Percentiles rank a stretch among this genome's conserved stretches.
Evolutionary conservation across 208 protist genomes (phyloP).

Genomic region (Acanthamoeba lenticulata): DNA sequence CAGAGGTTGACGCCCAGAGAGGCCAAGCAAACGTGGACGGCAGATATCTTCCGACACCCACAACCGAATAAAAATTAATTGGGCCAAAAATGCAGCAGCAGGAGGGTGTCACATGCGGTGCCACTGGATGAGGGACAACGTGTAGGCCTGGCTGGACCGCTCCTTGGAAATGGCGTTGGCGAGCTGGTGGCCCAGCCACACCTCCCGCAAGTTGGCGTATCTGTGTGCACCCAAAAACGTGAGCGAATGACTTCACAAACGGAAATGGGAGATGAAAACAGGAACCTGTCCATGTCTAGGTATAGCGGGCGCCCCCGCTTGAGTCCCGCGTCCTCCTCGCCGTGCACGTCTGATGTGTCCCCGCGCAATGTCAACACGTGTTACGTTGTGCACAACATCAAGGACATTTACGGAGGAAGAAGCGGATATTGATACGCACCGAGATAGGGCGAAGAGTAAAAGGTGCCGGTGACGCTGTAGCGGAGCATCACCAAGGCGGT

Average conservation of each 20-base stretch:
- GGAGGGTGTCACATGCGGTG: not conserved
- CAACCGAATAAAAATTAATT: no score
- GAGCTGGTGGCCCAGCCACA: conserved; percentile 42
- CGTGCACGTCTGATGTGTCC: not conserved
- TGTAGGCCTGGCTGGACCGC: not conserved
- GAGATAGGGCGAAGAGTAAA: conserved; percentile 55
- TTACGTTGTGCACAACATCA: not conserved
- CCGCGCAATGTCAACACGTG: not conserved
- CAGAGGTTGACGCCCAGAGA: no score
- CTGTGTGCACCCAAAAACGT: not conserved
- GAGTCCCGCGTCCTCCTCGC: conserved; percentile 48
- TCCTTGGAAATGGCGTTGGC: conserved; percentile 47
- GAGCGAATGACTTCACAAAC: not conserved
- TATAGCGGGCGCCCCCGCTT: conserved; percentile 40
- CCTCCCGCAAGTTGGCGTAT: not conserved
- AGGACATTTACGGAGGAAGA: not conserved
- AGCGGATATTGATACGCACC: not conserved
- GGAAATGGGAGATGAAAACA: not conserved
- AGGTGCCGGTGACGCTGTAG: conserved; percentile 7
- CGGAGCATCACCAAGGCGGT: conserved; percentile 20
- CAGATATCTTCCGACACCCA: no score
- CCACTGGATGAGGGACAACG: conserved; percentile 38
- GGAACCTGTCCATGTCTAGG: not conserved
- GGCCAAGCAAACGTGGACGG: no score
- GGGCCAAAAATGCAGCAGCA: no score